Evolutionary conservation across 257 asterid species (phyloP).

Genomic region (Nicotiana knightiana): DNA sequence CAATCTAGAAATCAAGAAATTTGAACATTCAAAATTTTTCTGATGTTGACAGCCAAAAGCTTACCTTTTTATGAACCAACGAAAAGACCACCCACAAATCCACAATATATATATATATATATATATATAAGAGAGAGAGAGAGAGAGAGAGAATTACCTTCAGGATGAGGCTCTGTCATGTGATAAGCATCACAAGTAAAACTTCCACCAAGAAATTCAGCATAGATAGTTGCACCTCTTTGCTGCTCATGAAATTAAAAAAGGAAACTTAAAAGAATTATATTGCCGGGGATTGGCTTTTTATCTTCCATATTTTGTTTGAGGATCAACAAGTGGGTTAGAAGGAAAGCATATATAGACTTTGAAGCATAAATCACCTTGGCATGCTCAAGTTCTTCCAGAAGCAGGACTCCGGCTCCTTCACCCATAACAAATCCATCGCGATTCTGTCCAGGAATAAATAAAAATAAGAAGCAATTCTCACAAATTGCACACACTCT

Average conservation of each 20-base stretch:
- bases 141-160: slow-evolving; percentile 41
- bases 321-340: not conserved
- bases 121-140: not conserved
- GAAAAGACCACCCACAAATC: too few relatives aligned
- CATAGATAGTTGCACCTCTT: slow-evolving; percentile 92
- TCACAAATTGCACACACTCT: not conserved
- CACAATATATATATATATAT: too few relatives aligned
- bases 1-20: not conserved
- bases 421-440: slow-evolving; percentile 99
- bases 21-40: not conserved
- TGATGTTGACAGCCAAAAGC: not conserved
- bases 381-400: slow-evolving; percentile 98
- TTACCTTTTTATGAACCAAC: not conserved
- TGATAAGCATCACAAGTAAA: slow-evolving; percentile 97
- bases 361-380: slow-evolving; percentile 39
- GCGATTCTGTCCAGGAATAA: slow-evolving; percentile 55
- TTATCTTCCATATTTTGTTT: not conserved
- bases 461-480: slow-evolving; percentile 1
- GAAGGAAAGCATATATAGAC: not conserved
- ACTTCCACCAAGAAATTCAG: slow-evolving; percentile 98
- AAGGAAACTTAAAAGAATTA: slow-evolving; percentile 4
- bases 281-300: not conserved
- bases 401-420: slow-evolving; percentile 89
- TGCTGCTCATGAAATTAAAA: slow-evolving; percentile 37
- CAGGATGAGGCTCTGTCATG: slow-evolving; percentile 97